These are phyloP conservation scores for Simplicillium aogashimaense DNA, from an alignment of 2,329 filamentous ascomycete species.

Conservation along the genomic window DNA sequence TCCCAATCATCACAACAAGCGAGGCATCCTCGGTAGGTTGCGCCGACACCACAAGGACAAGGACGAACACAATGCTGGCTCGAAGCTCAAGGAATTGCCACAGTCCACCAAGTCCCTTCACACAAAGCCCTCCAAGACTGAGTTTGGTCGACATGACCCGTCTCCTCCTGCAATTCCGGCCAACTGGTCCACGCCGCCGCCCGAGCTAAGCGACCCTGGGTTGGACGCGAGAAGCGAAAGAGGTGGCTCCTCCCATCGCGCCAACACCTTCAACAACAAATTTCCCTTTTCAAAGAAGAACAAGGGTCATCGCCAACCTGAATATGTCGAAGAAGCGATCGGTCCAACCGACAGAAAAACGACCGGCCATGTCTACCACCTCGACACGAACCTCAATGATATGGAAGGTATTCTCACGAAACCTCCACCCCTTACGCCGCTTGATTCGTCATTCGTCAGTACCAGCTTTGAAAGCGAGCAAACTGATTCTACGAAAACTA, in stretches of 20 bases:
- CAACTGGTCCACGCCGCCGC: conserved; percentile 15
- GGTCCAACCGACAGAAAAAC: conserved; percentile 50
- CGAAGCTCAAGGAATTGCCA: conserved; percentile 37
- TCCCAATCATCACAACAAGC: conserved; percentile 42
- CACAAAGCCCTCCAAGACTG: conserved; percentile 36
- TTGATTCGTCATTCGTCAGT: conserved; percentile 43
- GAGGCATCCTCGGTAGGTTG: conserved; percentile 39
- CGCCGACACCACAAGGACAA: conserved; percentile 45
- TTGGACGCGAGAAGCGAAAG: too few species aligned
- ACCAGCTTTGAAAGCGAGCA: conserved; percentile 33
- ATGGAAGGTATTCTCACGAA: conserved; percentile 85
- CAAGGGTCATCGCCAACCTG: conserved; percentile 33
- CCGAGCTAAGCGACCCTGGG: too few species aligned
- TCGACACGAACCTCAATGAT: conserved; percentile 81
- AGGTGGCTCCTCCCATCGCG: too few species aligned
- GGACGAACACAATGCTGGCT: conserved; percentile 30
- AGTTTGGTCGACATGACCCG: conserved; percentile 29
- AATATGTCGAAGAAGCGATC: conserved; percentile 48
- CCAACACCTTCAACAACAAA: conserved; percentile 49
- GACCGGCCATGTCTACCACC: conserved; percentile 55
- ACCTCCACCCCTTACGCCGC: conserved; percentile 60
- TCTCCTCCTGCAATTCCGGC: conserved; percentile 26
- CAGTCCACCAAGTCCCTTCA: conserved; percentile 44
- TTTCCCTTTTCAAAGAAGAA: conserved; percentile 52
- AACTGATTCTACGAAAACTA: conserved; percentile 13